Conservation (phyloP, 2,329 filamentous ascomycete species). For the Cercospora sojina region DNA sequence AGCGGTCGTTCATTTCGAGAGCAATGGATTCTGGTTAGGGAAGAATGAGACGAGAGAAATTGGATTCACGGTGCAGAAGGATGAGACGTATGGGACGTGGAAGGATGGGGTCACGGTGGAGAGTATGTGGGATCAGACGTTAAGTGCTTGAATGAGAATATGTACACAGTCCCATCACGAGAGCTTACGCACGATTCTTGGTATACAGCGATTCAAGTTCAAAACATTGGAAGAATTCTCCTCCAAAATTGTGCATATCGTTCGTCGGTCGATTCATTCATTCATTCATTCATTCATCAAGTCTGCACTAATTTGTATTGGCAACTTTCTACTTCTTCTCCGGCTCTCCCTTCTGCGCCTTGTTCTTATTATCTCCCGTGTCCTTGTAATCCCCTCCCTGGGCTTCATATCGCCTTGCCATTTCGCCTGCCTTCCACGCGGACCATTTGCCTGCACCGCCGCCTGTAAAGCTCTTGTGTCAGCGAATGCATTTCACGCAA, state of each 20-base stretch:
- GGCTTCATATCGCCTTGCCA: constrained; percentile 36
- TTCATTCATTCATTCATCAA: too few relatives aligned
- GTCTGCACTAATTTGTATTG: too few relatives aligned
- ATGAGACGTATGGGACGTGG: constrained; percentile 48
- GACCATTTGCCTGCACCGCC: constrained; percentile 35
- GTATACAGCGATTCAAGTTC: too few relatives aligned
- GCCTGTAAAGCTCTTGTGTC: constrained; percentile 18
- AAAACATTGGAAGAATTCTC: too few relatives aligned
- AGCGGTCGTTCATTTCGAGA: constrained; percentile 52
- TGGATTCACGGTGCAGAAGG: constrained; percentile 48
- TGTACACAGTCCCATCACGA: not conserved
- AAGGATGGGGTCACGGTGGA: constrained; percentile 49
- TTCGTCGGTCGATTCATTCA: not conserved
- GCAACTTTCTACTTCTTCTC: constrained; percentile 33
- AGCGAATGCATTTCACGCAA: not conserved
- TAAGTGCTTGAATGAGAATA: constrained; percentile 10
- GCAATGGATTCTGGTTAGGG: constrained; percentile 54
- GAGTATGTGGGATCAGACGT: constrained; percentile 54
- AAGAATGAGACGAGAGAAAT: constrained; percentile 49
- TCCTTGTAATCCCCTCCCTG: constrained; percentile 37
- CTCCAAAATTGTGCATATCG: too few relatives aligned
- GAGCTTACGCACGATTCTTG: too few relatives aligned
- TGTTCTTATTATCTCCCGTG: constrained; percentile 33
- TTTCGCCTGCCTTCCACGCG: constrained; percentile 37
- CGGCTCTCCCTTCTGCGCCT: constrained; percentile 35